Percentiles rank a stretch among this genome's conserved stretches.
Conservation (phyloP, 805 yeast species). For the Peterozyma toletana region DNA sequence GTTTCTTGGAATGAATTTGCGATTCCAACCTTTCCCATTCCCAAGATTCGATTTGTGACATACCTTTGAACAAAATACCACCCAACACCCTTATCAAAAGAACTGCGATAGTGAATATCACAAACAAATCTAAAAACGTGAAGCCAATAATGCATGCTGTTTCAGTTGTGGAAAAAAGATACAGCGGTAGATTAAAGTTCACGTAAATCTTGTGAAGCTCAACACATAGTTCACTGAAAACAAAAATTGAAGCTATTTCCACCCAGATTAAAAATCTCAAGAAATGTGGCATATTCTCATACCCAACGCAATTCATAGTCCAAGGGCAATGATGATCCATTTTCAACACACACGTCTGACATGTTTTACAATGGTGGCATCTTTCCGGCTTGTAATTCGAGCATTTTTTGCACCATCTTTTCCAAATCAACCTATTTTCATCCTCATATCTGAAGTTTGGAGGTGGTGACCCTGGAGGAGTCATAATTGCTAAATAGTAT, state of each 20-base stretch:
- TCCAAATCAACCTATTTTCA: conserved; percentile 32
- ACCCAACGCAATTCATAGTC: conserved; percentile 89
- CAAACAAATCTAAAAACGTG: conserved; percentile 49
- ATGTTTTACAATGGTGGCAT: conserved; percentile 78
- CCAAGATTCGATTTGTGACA: conserved; percentile 91
- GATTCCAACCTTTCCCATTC: conserved; percentile 76
- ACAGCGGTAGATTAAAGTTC: conserved; percentile 45
- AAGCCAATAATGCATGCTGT: conserved; percentile 48
- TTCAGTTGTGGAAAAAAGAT: conserved; percentile 44
- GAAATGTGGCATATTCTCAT: conserved; percentile 71
- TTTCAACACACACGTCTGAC: conserved; percentile 66
- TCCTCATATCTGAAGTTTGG: conserved; percentile 32
- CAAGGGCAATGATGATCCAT: conserved; percentile 94
- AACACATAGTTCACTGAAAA: conserved; percentile 31
- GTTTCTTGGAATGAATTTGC: conserved; percentile 47
- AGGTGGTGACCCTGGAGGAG: conserved; percentile 67
- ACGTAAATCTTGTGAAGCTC: conserved; percentile 38
- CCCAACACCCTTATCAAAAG: conserved; percentile 55
- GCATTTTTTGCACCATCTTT: conserved; percentile 70
- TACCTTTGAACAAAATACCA: conserved; percentile 53
- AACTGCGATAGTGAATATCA: conserved; percentile 50
- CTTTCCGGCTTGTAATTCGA: conserved; percentile 70
- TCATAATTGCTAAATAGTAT: conserved; percentile 60
- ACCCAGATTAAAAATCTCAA: conserved; percentile 70
- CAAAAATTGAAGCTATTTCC: conserved; percentile 38